Evolutionary conservation across 176 grass and related monocot species (phyloP).

Genomic region (Hordeum marinum): DNA sequence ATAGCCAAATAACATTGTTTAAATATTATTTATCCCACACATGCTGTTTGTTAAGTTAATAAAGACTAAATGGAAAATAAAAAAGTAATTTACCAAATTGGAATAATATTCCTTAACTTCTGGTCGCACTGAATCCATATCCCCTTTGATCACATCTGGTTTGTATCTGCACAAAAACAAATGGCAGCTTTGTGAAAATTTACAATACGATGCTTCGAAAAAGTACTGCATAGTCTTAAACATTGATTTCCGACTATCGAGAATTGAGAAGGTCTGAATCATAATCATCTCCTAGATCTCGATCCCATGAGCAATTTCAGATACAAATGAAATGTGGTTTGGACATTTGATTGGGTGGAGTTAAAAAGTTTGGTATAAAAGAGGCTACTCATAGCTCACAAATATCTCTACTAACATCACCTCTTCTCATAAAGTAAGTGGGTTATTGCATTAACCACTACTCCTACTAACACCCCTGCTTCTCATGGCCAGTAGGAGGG

Average conservation of each 20-base stretch:
- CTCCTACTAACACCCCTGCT: neutral
- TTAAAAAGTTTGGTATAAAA: neutral
- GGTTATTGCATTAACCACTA: neutral
- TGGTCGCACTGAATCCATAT: constrained; percentile 78
- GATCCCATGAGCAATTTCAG: neutral
- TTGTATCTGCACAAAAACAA: constrained; percentile 26
- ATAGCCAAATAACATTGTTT: neutral
- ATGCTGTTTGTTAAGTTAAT: constrained; percentile 10
- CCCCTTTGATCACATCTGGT: constrained; percentile 61
- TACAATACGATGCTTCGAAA: neutral
- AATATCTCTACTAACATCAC: neutral
- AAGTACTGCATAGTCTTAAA: neutral
- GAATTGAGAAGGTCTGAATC: neutral
- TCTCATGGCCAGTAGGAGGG: constrained; percentile 10
- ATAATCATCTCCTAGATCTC: neutral
- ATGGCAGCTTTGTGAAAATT: neutral
- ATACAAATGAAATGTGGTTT: neutral
- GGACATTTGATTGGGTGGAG: neutral
- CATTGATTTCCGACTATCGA: neutral
- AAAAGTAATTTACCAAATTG: constrained; percentile 61
- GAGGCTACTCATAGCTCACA: neutral
- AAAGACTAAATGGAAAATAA: neutral
- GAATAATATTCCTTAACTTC: constrained; percentile 79
- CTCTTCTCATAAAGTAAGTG: neutral
- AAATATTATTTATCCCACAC: neutral